Evolutionary conservation across 73 alveolate genomes (phyloP), one percentile per base, ranked within the genome.

Genomic region (Blepharisma japonicum): DNA sequence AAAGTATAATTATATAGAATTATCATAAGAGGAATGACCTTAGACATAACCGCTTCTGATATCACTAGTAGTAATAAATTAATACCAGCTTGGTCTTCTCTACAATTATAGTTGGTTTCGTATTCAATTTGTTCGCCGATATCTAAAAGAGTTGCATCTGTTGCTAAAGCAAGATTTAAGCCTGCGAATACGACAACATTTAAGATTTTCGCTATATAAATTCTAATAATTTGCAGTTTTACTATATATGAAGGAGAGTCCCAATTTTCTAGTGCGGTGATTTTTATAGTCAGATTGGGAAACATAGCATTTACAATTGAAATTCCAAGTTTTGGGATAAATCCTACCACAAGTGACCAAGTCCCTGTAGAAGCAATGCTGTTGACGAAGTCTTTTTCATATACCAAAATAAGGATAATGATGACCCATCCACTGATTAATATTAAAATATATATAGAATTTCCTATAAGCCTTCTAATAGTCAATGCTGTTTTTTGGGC

Each of bases 21-120:
- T 1, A 61, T 1, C 46, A 14, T 5, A 14, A 61, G 47, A 61
- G 74, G 74, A 39, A 61, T 61, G 38, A 61, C 11, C 23, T 61
- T 61, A 20, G 49, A 18, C 39, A 25, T 61, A 18, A 61, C 23
- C 39, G 56, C 18, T 61, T 87, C 94, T n/a, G 94, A 18, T 61
- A 61, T 61, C 3, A 61, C 74, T 39, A 61, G 23, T 14, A 61
- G 39, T 18, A 25, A 8, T 9, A 87, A 14, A 56, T 83, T 71
- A 4, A 78, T 53, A 6, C 86, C 83, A 9, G 80, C 88, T 71
- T 83, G 81, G 78, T 87, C 94, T 45, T 87, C 94, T 49, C 85
- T 51, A 32, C 94, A 87, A 38, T 80, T 81, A 51, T 42, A 87
- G 1, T 55, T 66, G 25, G 70, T 80, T 23, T 66, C 78, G n/a